Evolutionary conservation across 1,284 basidiomycete species (phyloP).

Genomic region (Leccinum griseonigrum): DNA sequence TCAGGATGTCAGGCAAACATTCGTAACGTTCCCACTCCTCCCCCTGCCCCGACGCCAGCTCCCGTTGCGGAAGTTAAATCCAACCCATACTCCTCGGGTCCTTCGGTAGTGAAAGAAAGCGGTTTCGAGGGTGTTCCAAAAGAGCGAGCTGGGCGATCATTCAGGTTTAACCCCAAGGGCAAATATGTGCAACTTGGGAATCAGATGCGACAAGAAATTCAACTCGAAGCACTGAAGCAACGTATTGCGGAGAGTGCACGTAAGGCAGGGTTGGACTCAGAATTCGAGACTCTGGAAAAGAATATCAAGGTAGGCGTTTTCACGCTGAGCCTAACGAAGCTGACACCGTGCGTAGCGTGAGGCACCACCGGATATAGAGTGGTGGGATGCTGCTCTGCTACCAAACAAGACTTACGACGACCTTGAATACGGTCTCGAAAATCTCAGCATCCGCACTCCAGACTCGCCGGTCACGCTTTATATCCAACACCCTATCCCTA

Average conservation of each 20-base stretch:
- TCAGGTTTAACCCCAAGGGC: slow-evolving; percentile 88
- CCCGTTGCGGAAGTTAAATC: slow-evolving; percentile 44
- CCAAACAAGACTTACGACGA: slow-evolving; percentile 80
- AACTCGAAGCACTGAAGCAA: slow-evolving; percentile 90
- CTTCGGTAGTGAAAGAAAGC: slow-evolving; percentile 49
- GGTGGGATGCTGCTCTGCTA: slow-evolving; percentile 95
- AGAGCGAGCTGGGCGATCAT: slow-evolving; percentile 66
- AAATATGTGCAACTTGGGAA: slow-evolving; percentile 87
- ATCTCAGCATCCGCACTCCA: slow-evolving; percentile 59
- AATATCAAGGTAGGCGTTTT: slow-evolving; percentile 64
- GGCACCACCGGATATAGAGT: slow-evolving; percentile 88
- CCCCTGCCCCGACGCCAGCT: slow-evolving; percentile 51
- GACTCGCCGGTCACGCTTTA: slow-evolving; percentile 87
- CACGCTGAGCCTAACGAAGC: not conserved
- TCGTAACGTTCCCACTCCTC: slow-evolving; percentile 65
- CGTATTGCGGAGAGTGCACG: slow-evolving; percentile 89
- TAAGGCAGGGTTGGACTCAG: slow-evolving; percentile 91
- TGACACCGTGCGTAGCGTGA: slow-evolving; percentile 51
- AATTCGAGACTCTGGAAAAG: slow-evolving; percentile 89
- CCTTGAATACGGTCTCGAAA: slow-evolving; percentile 52
- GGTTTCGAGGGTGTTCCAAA: slow-evolving; percentile 68
- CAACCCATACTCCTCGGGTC: slow-evolving; percentile 72
- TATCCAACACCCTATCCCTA: slow-evolving; percentile 96
- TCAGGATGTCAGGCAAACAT: slow-evolving; percentile 58
- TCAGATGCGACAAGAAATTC: slow-evolving; percentile 78